Evolutionary conservation across 2,329 filamentous ascomycete genomes (phyloP).

Genomic region (Botrytis tulipae): DNA sequence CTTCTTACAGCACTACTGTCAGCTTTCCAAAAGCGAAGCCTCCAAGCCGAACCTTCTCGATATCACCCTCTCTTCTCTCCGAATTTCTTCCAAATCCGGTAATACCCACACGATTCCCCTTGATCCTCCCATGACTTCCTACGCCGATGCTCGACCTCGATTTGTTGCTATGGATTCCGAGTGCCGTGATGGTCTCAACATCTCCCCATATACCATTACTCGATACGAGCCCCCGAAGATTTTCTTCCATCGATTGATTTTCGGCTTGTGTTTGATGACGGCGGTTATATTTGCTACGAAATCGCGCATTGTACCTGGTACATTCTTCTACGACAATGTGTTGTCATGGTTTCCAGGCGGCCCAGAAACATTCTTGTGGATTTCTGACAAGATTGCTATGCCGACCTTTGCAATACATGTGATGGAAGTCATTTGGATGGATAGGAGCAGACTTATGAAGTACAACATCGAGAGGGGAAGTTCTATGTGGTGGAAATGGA

Average conservation of each 20-base stretch:
- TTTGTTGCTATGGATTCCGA: constrained; percentile 71
- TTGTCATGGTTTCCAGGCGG: constrained; percentile 57
- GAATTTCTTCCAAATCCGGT: constrained; percentile 52
- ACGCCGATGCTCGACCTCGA: constrained; percentile 65
- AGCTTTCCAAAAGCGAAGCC: constrained; percentile 55
- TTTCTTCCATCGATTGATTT: constrained; percentile 50
- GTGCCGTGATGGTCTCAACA: constrained; percentile 57
- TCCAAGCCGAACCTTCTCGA: constrained; percentile 61
- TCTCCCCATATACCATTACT: constrained; percentile 45
- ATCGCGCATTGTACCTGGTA: constrained; percentile 53
- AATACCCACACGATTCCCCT: constrained; percentile 58
- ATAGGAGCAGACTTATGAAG: constrained; percentile 46
- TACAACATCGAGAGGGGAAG: constrained; percentile 48
- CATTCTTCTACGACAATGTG: constrained; percentile 49
- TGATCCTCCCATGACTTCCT: constrained; percentile 65
- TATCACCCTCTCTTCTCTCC: constrained; percentile 62
- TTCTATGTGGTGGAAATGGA: constrained; percentile 55
- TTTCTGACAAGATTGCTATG: constrained; percentile 58
- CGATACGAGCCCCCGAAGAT: constrained; percentile 40
- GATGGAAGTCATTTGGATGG: constrained; percentile 58
- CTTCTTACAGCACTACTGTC: constrained; percentile 73
- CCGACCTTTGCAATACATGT: constrained; percentile 64
- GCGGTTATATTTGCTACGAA: constrained; percentile 51
- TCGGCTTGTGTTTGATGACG: constrained; percentile 54
- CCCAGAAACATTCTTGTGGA: constrained; percentile 53